These are phyloP conservation scores for Sphagnum fallax DNA, from an alignment of 228 moss, liverwort and hornwort species.

Conservation along the genomic window DNA sequence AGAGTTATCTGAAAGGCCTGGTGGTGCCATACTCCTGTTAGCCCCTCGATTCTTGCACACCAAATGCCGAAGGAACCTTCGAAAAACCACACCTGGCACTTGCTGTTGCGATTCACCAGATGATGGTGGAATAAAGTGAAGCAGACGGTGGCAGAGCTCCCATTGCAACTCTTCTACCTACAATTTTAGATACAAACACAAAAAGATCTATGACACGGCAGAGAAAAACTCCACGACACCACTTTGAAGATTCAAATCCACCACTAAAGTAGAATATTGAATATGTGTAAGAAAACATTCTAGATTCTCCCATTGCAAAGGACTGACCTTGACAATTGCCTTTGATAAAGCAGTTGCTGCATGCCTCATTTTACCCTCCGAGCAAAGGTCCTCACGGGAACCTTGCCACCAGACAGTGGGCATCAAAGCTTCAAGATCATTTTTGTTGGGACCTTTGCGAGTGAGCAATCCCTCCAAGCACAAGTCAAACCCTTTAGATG, in stretches of 20 bases:
- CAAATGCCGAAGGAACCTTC: constrained; percentile 66
- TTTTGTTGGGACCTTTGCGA: constrained; percentile 82
- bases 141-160: constrained; percentile 84
- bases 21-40: constrained; percentile 80
- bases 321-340: constrained; percentile 72
- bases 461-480: constrained; percentile 87
- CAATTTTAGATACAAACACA: background rate
- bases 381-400: constrained; percentile 90
- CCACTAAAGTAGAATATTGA: background rate
- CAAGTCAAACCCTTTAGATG: constrained; percentile 59
- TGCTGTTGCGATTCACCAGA: constrained; percentile 51
- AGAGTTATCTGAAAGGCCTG: constrained; percentile 87
- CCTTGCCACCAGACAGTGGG: constrained; percentile 99
- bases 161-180: constrained; percentile 98
- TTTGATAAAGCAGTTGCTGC: constrained; percentile 78
- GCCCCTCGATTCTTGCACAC: constrained; percentile 86
- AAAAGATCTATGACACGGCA: background rate
- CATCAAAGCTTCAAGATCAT: constrained; percentile 85
- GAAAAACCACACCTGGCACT: constrained; percentile 76
- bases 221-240: background rate
- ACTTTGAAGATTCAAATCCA: background rate
- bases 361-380: constrained; percentile 87
- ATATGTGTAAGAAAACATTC: background rate
- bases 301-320: background rate
- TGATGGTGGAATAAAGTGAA: constrained; percentile 77